These are phyloP conservation scores for Cardamine resedifolia DNA, from an alignment of 345 rosid species.

Conservation along the genomic window DNA sequence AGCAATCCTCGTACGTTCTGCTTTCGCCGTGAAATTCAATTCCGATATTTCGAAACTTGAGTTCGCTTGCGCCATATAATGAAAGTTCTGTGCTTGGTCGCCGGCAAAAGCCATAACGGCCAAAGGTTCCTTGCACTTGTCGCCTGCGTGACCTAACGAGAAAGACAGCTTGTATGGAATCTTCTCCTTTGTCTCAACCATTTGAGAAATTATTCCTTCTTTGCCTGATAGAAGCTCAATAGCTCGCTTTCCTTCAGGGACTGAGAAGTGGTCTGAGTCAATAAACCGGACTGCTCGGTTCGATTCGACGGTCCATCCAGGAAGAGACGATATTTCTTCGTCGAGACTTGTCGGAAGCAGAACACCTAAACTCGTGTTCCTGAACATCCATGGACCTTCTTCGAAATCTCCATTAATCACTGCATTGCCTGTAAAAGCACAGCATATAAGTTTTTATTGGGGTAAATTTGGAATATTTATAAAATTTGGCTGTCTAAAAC, in stretches of 20 bases:
- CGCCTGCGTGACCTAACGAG: constrained; percentile 76
- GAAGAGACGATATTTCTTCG: constrained; percentile 73
- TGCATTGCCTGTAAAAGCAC: constrained; percentile 59
- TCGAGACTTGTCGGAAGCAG: constrained; percentile 87
- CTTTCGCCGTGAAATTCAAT: constrained; percentile 82
- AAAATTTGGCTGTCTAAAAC: neutral
- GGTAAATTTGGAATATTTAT: neutral
- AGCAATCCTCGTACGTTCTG: constrained; percentile 78
- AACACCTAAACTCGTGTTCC: constrained; percentile 76
- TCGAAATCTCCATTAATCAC: constrained; percentile 84
- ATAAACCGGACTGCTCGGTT: constrained; percentile 86
- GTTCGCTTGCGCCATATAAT: constrained; percentile 66
- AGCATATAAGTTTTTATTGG: neutral
- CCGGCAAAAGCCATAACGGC: constrained; percentile 92
- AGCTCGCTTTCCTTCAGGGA: constrained; percentile 86
- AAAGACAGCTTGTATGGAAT: constrained; percentile 58
- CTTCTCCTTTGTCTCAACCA: constrained; percentile 70
- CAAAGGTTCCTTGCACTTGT: constrained; percentile 84
- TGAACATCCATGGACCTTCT: constrained; percentile 94
- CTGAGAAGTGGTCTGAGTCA: constrained; percentile 74
- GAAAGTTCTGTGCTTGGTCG: constrained; percentile 81
- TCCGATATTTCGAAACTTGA: constrained; percentile 55
- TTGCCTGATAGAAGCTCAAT: constrained; percentile 85
- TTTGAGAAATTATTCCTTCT: constrained; percentile 93
- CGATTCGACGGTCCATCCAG: constrained; percentile 94